Base-by-base conservation (phyloP, 2,329 filamentous ascomycete genomes). In the Aspergillus costaricaensis region DNA sequence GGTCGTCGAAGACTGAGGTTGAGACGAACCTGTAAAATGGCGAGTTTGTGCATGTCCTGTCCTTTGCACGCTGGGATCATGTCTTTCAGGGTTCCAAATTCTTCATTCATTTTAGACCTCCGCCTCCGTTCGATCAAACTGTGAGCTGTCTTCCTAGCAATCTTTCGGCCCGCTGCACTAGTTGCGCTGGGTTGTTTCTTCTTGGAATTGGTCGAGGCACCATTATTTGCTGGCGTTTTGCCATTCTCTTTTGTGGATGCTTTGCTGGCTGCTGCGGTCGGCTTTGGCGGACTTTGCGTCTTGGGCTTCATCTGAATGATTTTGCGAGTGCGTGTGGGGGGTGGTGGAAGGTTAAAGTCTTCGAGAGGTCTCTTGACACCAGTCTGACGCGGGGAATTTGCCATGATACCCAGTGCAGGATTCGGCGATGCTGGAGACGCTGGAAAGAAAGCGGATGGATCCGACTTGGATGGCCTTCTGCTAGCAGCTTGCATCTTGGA, bases 51-150 rank as follows among this genome's bases (percentile, higher is more conserved):
- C 95, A 98, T 98, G 72, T 98, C 94, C 67, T 88, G 86, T 6
- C 92, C 93, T n/a, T 86, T 87, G 76, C 95, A 98, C 2, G 95
- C 94, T 0, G 95, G 95, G 59, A 98, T 96, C 91, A 99, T 92
- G 69, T 89, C 86, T 79, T 98, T 98, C 66, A 98, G 80, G 15
- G 96, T 90, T 2, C 88, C 90, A 79, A 98, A 98, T 78, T 98
- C 95, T 75, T 98, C 94, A 68, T 99, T 98, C 94, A 98, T 99
- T 81, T 98, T 99, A 12, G 91, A 96, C 63, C 95, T 84, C 69
- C 95, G 82, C 60, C 94, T 82, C 49, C 95, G 84, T 79, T 99
- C 95, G 68, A 98, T 99, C 66, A 98, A 79, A 71, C 92, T 97
- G 73, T 99, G 95, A 10, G 95, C 95, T 1, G 94, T 98, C 80